phyloP scores from a whole-genome alignment of 2,329 filamentous ascomycete species.

The Trichophyton simii region DNA sequence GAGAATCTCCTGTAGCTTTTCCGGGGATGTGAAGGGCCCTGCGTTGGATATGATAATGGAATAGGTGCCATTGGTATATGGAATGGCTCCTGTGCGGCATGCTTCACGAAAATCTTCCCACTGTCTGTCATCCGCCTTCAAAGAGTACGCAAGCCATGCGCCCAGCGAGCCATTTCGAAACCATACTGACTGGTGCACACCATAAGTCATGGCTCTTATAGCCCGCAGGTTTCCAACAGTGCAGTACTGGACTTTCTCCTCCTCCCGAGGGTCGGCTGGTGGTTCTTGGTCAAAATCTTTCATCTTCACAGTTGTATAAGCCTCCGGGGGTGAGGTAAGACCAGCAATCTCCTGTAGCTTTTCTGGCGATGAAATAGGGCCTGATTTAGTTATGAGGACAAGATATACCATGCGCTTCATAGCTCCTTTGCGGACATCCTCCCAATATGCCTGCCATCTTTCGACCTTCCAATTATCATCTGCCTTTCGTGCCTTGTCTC shows the following conservation, averaged over 20 bases:
- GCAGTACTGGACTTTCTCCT: not conserved
- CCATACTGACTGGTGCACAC: not conserved
- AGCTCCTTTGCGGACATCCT: not conserved
- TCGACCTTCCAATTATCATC: not conserved
- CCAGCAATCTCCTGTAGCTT: not conserved
- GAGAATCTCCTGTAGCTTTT: not conserved
- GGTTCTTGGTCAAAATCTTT: not conserved
- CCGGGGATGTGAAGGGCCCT: not conserved
- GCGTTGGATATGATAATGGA: not conserved
- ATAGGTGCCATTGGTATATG: not conserved
- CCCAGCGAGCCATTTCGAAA: not conserved
- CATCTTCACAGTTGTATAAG: not conserved
- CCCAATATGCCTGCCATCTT: not conserved
- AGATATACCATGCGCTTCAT: not conserved
- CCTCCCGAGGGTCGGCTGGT: not conserved
- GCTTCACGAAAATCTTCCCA: not conserved
- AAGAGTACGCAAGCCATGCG: not conserved
- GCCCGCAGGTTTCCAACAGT: not conserved
- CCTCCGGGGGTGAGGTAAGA: not conserved
- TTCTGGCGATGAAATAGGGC: not conserved
- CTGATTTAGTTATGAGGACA: not conserved
- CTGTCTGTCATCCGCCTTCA: not conserved
- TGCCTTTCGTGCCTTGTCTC: not conserved
- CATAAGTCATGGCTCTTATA: not conserved
- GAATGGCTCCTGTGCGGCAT: not conserved